Percentiles rank a stretch among this genome's conserved stretches.
phyloP scores from a whole-genome alignment of 306 rosid species.

The Inga laurina region DNA sequence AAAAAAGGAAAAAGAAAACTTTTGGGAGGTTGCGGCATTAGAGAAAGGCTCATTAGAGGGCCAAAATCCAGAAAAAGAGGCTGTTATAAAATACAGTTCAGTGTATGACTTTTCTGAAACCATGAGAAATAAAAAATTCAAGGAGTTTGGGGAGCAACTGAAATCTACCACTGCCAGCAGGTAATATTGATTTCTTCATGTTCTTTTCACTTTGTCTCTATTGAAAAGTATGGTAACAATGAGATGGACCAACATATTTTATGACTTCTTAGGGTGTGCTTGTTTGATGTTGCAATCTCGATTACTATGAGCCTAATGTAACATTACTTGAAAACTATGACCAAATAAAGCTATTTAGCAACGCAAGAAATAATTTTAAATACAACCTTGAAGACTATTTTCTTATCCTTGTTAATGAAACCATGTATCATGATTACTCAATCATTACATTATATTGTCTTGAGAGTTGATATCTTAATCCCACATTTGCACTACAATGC shows the following conservation, averaged over 20 bases:
- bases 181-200: too few species aligned
- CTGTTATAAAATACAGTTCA: too few species aligned
- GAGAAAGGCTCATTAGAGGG: too few species aligned
- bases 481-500: background rate
- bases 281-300: slow-evolving; percentile 17
- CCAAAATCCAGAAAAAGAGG: too few species aligned
- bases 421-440: background rate
- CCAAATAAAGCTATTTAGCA: slow-evolving; percentile 97
- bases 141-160: too few species aligned
- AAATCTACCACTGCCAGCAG: too few species aligned
- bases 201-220: slow-evolving; percentile 51
- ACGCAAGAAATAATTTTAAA: slow-evolving; percentile 91
- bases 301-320: slow-evolving; percentile 35
- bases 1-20: too few species aligned
- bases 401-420: slow-evolving; percentile 17
- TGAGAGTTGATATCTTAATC: slow-evolving; percentile 21
- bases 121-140: too few species aligned
- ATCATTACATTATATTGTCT: background rate
- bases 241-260: slow-evolving; percentile 28
- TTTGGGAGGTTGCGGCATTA: too few species aligned
- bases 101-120: too few species aligned
- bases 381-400: slow-evolving; percentile 85
- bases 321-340: slow-evolving; percentile 92
- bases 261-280: slow-evolving; percentile 11
- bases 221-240: slow-evolving; percentile 76